phyloP scores from a whole-genome alignment of 768 basidiomycete species.

The Fomitopsis pulvina region DNA sequence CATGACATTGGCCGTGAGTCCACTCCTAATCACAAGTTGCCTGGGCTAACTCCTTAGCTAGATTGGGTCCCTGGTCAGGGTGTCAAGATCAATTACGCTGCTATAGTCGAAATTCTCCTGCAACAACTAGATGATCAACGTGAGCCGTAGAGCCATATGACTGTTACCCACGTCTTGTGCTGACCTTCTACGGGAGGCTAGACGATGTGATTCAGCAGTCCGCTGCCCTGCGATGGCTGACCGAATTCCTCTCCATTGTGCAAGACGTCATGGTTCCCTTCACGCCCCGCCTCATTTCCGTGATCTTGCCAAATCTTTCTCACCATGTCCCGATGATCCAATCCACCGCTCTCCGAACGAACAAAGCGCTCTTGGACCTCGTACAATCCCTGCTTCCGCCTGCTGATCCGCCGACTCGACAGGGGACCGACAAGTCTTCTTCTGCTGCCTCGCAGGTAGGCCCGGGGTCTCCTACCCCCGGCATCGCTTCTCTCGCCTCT shows the following conservation, averaged over 20 bases:
- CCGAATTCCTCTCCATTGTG: constrained; percentile 82
- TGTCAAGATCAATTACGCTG: constrained; percentile 82
- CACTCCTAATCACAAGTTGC: neutral
- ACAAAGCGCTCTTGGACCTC: constrained; percentile 76
- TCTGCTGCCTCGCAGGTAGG: constrained; percentile 24
- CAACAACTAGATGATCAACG: constrained; percentile 81
- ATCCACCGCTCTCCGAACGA: constrained; percentile 77
- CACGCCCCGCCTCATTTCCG: constrained; percentile 87
- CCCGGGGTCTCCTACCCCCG: constrained; percentile 48
- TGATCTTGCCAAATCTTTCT: constrained; percentile 91
- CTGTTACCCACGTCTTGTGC: too few relatives aligned
- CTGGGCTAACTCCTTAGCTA: constrained; percentile 21
- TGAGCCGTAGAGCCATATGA: constrained; percentile 37
- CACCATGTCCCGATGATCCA: constrained; percentile 89
- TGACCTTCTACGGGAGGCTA: too few relatives aligned
- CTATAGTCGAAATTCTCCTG: constrained; percentile 90
- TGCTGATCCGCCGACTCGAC: constrained; percentile 36
- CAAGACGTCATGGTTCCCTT: constrained; percentile 93
- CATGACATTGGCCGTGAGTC: constrained; percentile 59
- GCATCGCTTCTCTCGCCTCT: constrained; percentile 30
- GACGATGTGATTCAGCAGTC: constrained; percentile 95
- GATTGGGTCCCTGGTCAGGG: constrained; percentile 94
- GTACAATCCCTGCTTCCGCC: constrained; percentile 83
- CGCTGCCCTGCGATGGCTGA: constrained; percentile 89
- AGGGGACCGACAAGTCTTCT: constrained; percentile 24